phyloP scores from a whole-genome alignment of 768 basidiomycete species.

The Lanmaoa rubissima region DNA sequence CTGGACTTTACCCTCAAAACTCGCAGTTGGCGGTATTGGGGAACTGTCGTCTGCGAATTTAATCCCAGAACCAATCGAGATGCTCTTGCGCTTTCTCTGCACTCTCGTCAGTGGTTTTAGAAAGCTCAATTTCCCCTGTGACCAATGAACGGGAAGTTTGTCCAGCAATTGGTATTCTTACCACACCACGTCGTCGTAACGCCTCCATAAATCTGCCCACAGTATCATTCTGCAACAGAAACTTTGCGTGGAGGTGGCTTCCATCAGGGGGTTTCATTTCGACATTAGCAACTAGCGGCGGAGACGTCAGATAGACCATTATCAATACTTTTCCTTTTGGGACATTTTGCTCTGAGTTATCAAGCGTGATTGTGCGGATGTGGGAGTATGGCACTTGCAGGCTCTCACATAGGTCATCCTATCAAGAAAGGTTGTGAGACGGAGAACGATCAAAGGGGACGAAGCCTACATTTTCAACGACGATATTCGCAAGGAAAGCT shows the following conservation, averaged over 20 bases:
- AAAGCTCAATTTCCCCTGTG: slow-evolving; percentile 32
- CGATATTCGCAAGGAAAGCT: slow-evolving; percentile 51
- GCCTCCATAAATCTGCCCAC: slow-evolving; percentile 40
- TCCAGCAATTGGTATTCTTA: slow-evolving; percentile 24
- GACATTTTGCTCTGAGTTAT: slow-evolving; percentile 21
- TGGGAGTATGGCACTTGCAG: slow-evolving; percentile 44
- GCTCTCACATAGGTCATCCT: slow-evolving; percentile 54
- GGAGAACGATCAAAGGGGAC: background rate
- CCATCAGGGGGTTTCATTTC: slow-evolving; percentile 21
- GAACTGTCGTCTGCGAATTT: slow-evolving; percentile 23
- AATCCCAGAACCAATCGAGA: slow-evolving; percentile 30
- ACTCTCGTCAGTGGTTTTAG: slow-evolving; percentile 17
- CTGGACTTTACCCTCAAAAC: slow-evolving; percentile 34
- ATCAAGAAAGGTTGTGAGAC: slow-evolving; percentile 6
- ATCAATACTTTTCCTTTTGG: slow-evolving; percentile 26
- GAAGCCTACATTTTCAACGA: slow-evolving; percentile 20
- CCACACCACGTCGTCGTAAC: slow-evolving; percentile 47
- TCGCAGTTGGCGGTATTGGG: slow-evolving; percentile 20
- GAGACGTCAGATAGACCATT: slow-evolving; percentile 31
- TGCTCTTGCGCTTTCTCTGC: slow-evolving; percentile 15
- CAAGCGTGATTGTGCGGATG: slow-evolving; percentile 26
- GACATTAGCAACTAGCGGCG: slow-evolving; percentile 39
- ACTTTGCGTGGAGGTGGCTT: slow-evolving; percentile 33
- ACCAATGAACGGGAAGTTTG: slow-evolving; percentile 1
- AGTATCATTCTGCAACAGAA: slow-evolving; percentile 36